Evolutionary conservation across 2,329 filamentous ascomycete genomes (phyloP), one percentile per base, ranked within the genome.

Genomic region (Aspergillus brasiliensis): DNA sequence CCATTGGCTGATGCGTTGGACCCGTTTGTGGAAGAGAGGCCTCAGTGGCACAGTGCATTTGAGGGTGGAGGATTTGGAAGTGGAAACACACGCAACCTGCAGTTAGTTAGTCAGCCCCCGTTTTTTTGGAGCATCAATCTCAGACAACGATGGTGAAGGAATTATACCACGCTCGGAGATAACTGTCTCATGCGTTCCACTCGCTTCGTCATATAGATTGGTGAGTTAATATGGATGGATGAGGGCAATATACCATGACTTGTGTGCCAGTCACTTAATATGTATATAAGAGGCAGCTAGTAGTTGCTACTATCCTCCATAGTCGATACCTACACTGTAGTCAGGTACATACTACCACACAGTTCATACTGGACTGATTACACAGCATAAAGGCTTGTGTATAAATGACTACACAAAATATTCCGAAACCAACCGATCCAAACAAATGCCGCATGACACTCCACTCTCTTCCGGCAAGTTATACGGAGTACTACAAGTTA

Each of bases 1-100:
- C 40, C 56, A 65, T 65, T 65, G 63, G 59, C 57, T 46, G 25
- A 58, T 51, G 51, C 57, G 34, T 38, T 28, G 38, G 58, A 38
- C 56, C 55, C 47, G 44, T 56, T 58, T 37, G 37, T 52, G 57
- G 31, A 54, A 44, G 47, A 46, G 54, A 51, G 49, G 52, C 27
- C 23, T 42, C 19, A 38, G 34, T 47, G 52, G 19, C 23, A 34
- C 19, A 38, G 34, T 47, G 51, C 19, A 38, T 37, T 40, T 44
- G 27, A 13, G 8, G 38, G 34, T n/a, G n/a, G n/a, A n/a, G 40
- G 19, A 11, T 21, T 2, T 21, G n/a, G 17, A 44, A 44, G 40
- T 44, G 40, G 40, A 10, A 44, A 44, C 40, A 23, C 19, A 44
- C 40, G 40, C 40, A 11, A 17, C 17, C 23, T 10, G 34, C 31